Percentiles rank a stretch among this genome's conserved stretches.
Evolutionary conservation across 1,284 basidiomycete species (phyloP).

Genomic region (Calocybe gambosa): DNA sequence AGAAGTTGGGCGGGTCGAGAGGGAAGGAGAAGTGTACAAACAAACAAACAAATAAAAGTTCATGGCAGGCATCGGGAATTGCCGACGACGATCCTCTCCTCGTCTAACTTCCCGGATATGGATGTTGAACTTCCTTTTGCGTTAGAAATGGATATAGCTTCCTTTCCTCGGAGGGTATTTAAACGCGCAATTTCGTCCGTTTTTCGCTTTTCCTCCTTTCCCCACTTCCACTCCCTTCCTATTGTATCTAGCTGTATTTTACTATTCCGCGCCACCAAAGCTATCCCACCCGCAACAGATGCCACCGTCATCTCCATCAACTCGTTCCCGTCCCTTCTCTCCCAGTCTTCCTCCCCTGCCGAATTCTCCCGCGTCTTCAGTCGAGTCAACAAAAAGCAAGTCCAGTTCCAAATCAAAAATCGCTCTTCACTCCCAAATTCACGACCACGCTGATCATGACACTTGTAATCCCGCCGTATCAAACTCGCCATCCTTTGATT

Average conservation of each 20-base stretch:
- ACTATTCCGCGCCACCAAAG: too few species aligned
- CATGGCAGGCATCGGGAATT: background rate
- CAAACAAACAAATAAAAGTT: too few species aligned
- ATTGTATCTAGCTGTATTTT: slow-evolving; percentile 8
- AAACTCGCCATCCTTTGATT: too few species aligned
- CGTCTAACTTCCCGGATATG: background rate
- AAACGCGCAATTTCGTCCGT: background rate
- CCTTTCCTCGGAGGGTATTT: too few species aligned
- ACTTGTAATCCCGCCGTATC: too few species aligned
- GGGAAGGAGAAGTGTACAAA: too few species aligned
- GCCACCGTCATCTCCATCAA: slow-evolving; percentile 6
- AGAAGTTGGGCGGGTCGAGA: background rate
- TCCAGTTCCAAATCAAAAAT: slow-evolving; percentile 5
- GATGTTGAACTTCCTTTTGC: background rate
- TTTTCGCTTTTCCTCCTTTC: slow-evolving; percentile 11
- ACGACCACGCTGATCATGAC: background rate
- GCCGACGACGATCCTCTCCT: slow-evolving; percentile 5
- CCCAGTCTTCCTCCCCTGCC: too few species aligned
- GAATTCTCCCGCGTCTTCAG: slow-evolving; percentile 11
- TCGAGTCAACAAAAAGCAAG: background rate
- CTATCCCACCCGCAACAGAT: slow-evolving; percentile 5
- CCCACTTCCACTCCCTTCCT: slow-evolving; percentile 2
- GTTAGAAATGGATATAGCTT: too few species aligned
- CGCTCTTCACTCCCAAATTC: background rate
- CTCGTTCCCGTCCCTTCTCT: slow-evolving; percentile 9